phyloP scores from a whole-genome alignment of 495 filamentous ascomycete species.

The Penicillium waksmanii region DNA sequence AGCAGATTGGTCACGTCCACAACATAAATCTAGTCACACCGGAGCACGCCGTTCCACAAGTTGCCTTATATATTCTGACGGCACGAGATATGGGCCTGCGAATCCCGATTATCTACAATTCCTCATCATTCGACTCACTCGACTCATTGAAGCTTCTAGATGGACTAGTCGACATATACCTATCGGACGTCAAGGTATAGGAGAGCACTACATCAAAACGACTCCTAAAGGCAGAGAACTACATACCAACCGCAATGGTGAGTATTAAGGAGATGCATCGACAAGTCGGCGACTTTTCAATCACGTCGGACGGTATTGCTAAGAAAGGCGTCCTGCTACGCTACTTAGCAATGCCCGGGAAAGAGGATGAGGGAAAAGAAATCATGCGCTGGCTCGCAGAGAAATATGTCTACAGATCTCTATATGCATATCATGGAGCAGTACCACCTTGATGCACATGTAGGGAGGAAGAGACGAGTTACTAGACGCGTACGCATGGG shows the following conservation, averaged over 20 bases:
- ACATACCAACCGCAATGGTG: constrained; percentile 66
- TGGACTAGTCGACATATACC: constrained; percentile 77
- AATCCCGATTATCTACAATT: constrained; percentile 78
- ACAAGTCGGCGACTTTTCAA: constrained; percentile 77
- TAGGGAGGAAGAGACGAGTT: constrained; percentile 62
- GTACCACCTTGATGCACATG: constrained; percentile 75
- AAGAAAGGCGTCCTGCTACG: constrained; percentile 71
- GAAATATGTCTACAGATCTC: constrained; percentile 67
- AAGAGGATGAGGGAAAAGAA: constrained; percentile 64
- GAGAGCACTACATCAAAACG: constrained; percentile 60
- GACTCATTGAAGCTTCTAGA: constrained; percentile 68
- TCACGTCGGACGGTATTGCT: constrained; percentile 75
- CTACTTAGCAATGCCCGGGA: constrained; percentile 79
- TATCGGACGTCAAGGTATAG: constrained; percentile 83
- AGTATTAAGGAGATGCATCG: constrained; percentile 74
- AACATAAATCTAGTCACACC: constrained; percentile 82
- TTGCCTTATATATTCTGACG: constrained; percentile 69
- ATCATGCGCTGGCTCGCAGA: constrained; percentile 72
- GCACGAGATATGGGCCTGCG: constrained; percentile 66
- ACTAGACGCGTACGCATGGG: constrained; percentile 16
- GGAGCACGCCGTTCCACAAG: constrained; percentile 79
- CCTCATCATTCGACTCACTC: constrained; percentile 72
- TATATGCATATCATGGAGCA: constrained; percentile 81
- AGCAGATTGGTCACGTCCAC: constrained; percentile 66
- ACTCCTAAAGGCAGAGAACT: constrained; percentile 74